Evolutionary conservation across 1,284 basidiomycete genomes (phyloP), one percentile per base, ranked within the genome.

Genomic region (Apiotrichum gracile): DNA sequence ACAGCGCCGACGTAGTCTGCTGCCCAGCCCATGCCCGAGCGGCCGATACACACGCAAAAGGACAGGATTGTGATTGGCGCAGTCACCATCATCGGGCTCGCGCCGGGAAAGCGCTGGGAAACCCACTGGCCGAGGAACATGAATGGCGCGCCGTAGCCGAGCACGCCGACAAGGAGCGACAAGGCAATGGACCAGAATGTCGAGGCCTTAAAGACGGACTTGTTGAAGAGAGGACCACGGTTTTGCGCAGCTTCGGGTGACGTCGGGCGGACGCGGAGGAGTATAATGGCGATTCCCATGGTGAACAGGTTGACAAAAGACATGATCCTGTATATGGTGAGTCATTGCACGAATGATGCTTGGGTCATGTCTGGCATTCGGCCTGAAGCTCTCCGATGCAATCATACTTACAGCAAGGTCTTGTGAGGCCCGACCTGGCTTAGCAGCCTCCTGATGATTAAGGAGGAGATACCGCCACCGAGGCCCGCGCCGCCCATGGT

Each of bases 401-500:
- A 3, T 16, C 6, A n/a, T 17, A 58, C 68, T 49, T 39, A 70
- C 68, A 66, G 39, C 0, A 70, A 51, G 1, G 67, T 66, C 46
- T 65, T 57, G 41, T 58, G 56, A 25, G 55, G 57, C 2, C 68
- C 68, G 14, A 69, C 51, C 3, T 45, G 39, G 1, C 52, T 57
- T 19, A 69, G 51, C n/a, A 70, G 56, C 37, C 59, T 47, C 21
- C 67, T 56, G 1, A 62, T 51, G 7, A 68, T 51, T 14, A 67
- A 46, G 0, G 61, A 51, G 13, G 50, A 54, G 2, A 62, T 53
- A 16, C 63, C 66, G 10, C 67, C 68, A 3, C 66, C 62, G 7
- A 70, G 31, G 14, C 69, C 69, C 0, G 69, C 67, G 10, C 69
- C 69, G 16, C 67, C 66, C 27, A 69, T 62, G 10, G 69, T 60